Evolutionary conservation across 768 basidiomycete genomes (phyloP).

Genomic region (Thelephora aurantiotincta): DNA sequence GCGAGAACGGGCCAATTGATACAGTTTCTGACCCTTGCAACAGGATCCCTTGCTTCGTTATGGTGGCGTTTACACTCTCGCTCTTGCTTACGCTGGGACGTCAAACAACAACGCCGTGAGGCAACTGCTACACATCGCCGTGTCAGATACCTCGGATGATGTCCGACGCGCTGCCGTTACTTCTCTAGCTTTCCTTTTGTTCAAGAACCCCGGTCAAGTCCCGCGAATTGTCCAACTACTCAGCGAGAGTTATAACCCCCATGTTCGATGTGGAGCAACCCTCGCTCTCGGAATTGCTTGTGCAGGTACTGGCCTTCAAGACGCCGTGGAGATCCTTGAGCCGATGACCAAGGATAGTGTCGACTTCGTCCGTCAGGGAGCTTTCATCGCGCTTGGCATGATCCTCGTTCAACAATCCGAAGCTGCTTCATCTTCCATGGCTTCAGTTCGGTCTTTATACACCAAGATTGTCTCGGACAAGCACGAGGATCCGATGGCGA

Average conservation of each 20-base stretch:
- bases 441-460: constrained; percentile 73
- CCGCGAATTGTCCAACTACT: constrained; percentile 93
- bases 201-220: constrained; percentile 93
- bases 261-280: constrained; percentile 94
- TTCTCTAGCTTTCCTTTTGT: constrained; percentile 87
- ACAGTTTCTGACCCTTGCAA: constrained; percentile 1
- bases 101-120: constrained; percentile 89
- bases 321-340: constrained; percentile 91
- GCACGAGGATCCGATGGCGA: constrained; percentile 97
- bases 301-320: constrained; percentile 91
- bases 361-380: constrained; percentile 97
- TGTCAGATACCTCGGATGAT: constrained; percentile 96
- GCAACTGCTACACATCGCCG: constrained; percentile 86
- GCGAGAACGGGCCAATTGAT: not conserved
- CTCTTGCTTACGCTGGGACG: constrained; percentile 92
- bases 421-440: constrained; percentile 70
- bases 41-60: constrained; percentile 96
- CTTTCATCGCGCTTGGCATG: constrained; percentile 92
- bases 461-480: constrained; percentile 87
- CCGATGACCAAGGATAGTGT: constrained; percentile 98
- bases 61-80: constrained; percentile 94
- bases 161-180: constrained; percentile 95
- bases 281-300: constrained; percentile 95
- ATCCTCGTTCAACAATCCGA: constrained; percentile 94
- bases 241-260: constrained; percentile 97